Evolutionary conservation across 805 yeast species (phyloP), one percentile per base, ranked within the genome.

Genomic region (Clavispora santaluciae): DNA sequence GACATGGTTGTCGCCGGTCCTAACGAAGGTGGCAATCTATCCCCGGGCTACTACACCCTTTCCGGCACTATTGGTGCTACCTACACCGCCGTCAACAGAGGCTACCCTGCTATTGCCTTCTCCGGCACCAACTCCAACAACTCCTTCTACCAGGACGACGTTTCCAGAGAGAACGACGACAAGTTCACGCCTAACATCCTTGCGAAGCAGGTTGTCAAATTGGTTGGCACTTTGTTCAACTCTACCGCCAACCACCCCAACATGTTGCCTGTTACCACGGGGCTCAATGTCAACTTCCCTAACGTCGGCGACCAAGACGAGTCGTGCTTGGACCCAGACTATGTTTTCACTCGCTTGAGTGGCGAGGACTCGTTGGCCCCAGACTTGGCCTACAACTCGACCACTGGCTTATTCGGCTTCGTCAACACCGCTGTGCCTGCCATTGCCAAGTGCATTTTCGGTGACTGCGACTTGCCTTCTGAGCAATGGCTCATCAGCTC

Each of bases 301-400:
- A 36, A 44, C 6, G 55, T 49, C 8, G 55, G 55, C 11, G 24
- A 25, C 36, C 33, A 31, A 22, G 35, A 37, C 20, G 33, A 44
- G 22, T 42, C 40, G 41, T 77, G 81, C 60, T 43, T 49, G 20
- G 60, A 61, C 41, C 77, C 79, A 38, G 54, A 61, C 21, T 75
- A 59, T 53, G 66, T 63, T 28, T 64, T 57, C 48, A 56, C 79
- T 12, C 70, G 81, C 60, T 44, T 75, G 39, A 60, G 73, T 8
- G 81, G 81, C 20, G 47, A 54, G 13, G 61, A 59, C 36, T 56
- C 70, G 23, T 35, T 49, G 18, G 55, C 60, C 31, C 55, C 64
- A 23, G 56, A 53, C 42, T 53, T 72, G 45, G 36, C 25, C 25
- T 75, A 64, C 60, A 66, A 76, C 54, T 61, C 56, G 36, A 64